A percentile compares a stretch with the other conserved stretches of the same genome.
These are phyloP conservation scores for Talaromyces sp. DNA, from an alignment of 2,329 filamentous ascomycete species.

Conservation along the genomic window DNA sequence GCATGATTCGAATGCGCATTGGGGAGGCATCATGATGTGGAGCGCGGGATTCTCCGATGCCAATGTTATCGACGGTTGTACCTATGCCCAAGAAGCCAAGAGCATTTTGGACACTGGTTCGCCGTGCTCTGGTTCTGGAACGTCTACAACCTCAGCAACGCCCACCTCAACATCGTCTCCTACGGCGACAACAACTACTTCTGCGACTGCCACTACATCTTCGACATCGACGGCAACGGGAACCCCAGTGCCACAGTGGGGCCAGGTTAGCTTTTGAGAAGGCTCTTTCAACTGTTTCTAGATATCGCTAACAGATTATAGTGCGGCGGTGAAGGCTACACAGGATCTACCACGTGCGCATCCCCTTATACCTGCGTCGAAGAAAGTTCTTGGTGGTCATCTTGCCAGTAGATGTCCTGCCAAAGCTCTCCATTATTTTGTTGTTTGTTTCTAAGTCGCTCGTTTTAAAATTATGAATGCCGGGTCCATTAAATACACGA, in stretches of 20 bases:
- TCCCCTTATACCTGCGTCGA: slow-evolving; percentile 7
- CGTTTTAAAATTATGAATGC: background rate
- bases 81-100: slow-evolving; percentile 47
- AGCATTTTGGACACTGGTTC: slow-evolving; percentile 27
- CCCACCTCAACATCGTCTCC: background rate
- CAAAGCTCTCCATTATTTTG: background rate
- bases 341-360: slow-evolving; percentile 9
- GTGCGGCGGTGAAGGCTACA: slow-evolving; percentile 9
- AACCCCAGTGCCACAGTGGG: slow-evolving; percentile 7
- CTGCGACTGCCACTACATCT: background rate
- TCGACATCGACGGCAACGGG: slow-evolving; percentile 4
- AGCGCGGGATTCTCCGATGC: slow-evolving; percentile 47
- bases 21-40: slow-evolving; percentile 58
- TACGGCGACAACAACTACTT: background rate
- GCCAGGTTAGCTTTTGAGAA: slow-evolving; percentile 5
- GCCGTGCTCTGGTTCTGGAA: slow-evolving; percentile 16
- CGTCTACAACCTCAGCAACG: slow-evolving; percentile 14
- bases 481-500: background rate
- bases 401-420: slow-evolving; percentile 1
- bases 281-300: background rate
- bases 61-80: slow-evolving; percentile 39
- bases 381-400: slow-evolving; percentile 8
- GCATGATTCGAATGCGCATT: slow-evolving; percentile 37
- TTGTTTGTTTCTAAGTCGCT: background rate
- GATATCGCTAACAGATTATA: background rate